phyloP scores from a whole-genome alignment of 1,284 basidiomycete species.

The Malassezia globosa region DNA sequence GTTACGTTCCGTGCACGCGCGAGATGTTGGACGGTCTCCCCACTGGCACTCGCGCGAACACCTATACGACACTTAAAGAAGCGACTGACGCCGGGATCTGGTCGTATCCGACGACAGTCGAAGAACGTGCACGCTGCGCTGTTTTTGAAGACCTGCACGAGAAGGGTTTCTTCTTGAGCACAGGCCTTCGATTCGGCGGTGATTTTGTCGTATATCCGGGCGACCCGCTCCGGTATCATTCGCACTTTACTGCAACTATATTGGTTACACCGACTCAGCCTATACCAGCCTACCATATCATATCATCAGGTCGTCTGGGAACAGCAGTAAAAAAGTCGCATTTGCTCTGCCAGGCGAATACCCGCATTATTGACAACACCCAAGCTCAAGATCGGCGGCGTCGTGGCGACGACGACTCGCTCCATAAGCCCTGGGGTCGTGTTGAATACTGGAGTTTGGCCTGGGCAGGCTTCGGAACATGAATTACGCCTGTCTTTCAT shows the following conservation, averaged over 20 bases:
- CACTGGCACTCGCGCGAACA: not conserved
- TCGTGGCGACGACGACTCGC: slow-evolving; percentile 3
- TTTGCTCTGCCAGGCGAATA: slow-evolving; percentile 57
- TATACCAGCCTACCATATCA: slow-evolving; percentile 75
- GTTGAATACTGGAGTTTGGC: slow-evolving; percentile 38
- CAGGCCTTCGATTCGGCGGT: slow-evolving; percentile 83
- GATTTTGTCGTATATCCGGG: slow-evolving; percentile 94
- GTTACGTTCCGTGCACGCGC: slow-evolving; percentile 19
- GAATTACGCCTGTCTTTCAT: not conserved
- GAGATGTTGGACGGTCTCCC: not conserved
- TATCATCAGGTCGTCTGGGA: slow-evolving; percentile 85
- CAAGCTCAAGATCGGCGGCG: slow-evolving; percentile 1
- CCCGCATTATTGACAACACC: slow-evolving; percentile 6
- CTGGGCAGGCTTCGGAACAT: slow-evolving; percentile 46
- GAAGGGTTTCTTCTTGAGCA: slow-evolving; percentile 71
- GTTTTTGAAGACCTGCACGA: slow-evolving; percentile 71
- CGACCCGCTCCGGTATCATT: slow-evolving; percentile 89
- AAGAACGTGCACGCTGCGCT: slow-evolving; percentile 62
- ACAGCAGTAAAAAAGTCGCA: slow-evolving; percentile 97
- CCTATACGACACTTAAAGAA: slow-evolving; percentile 53
- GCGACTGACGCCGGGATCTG: slow-evolving; percentile 63
- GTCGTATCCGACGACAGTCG: slow-evolving; percentile 59
- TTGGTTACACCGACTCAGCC: slow-evolving; percentile 56
- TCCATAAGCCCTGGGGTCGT: slow-evolving; percentile 17
- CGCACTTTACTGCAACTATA: slow-evolving; percentile 82